Conservation (phyloP, 805 yeast species). For the Yamadazyma sp. region DNA sequence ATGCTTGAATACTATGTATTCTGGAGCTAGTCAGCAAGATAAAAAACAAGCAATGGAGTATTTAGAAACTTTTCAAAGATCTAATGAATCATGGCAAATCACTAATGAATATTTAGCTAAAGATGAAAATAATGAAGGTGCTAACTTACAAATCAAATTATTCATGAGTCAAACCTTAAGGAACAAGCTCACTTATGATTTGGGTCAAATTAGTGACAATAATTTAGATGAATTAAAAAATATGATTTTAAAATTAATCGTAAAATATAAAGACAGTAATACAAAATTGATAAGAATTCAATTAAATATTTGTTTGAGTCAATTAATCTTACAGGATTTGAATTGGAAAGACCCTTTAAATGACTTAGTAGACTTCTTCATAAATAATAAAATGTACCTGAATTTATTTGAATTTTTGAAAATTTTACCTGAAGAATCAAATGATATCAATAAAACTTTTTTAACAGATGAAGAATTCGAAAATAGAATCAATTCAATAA, state of each 20-base stretch:
- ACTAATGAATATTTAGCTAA: conserved; percentile 52
- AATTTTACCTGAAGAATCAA: conserved; percentile 87
- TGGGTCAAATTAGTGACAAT: conserved; percentile 67
- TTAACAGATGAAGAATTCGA: conserved; percentile 79
- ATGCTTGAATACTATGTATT: conserved; percentile 50
- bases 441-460: conserved; percentile 72
- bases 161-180: conserved; percentile 92
- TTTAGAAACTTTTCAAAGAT: conserved; percentile 80
- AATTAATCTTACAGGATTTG: conserved; percentile 72
- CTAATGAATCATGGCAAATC: conserved; percentile 75
- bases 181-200: conserved; percentile 79
- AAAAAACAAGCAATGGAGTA: conserved; percentile 50
- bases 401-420: conserved; percentile 74
- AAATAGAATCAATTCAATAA: conserved; percentile 57
- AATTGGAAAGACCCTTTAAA: conserved; percentile 69
- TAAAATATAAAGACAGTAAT: conserved; percentile 32
- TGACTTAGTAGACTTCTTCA: conserved; percentile 28
- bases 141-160: conserved; percentile 57
- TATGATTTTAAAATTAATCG: conserved; percentile 58
- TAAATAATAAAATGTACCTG: conserved; percentile 7
- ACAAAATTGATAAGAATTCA: conserved; percentile 74
- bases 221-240: conserved; percentile 62
- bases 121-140: conserved; percentile 21
- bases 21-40: conserved; percentile 41
- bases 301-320: conserved; percentile 75